A percentile compares a stretch with the other conserved stretches of the same genome.
Evolutionary conservation across 306 rosid genomes (phyloP).

Genomic region (Vigna angularis): DNA sequence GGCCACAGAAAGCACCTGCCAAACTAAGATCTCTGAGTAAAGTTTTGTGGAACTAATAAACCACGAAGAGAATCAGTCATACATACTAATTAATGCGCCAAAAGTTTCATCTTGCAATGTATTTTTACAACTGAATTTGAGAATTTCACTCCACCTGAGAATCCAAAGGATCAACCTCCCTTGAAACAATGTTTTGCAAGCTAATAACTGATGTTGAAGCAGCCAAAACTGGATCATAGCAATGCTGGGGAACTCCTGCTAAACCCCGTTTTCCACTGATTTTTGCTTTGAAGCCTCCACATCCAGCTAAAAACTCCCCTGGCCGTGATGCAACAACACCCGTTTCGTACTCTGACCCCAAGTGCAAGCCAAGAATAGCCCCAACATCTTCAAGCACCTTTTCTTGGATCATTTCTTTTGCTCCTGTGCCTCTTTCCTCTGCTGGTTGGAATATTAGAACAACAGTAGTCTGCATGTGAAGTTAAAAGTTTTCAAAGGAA

Average conservation of each 20-base stretch:
- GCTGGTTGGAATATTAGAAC: conserved; percentile 91
- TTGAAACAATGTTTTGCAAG: conserved; percentile 82
- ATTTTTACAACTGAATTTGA: conserved; percentile 1
- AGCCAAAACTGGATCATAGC: conserved; percentile 84
- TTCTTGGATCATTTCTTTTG: conserved; percentile 79
- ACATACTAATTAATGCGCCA: not conserved
- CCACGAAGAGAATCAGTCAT: conserved; percentile 14
- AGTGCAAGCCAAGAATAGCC: conserved; percentile 78
- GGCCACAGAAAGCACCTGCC: conserved; percentile 91
- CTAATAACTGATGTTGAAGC: conserved; percentile 81
- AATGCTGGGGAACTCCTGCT: conserved; percentile 72
- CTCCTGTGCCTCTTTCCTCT: conserved; percentile 83
- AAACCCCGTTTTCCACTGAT: conserved; percentile 81
- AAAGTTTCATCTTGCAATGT: not conserved
- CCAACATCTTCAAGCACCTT: conserved; percentile 78
- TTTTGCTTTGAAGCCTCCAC: conserved; percentile 94
- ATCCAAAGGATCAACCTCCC: conserved; percentile 88
- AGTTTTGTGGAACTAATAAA: conserved; percentile 5
- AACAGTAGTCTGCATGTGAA: conserved; percentile 68
- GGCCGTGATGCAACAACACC: conserved; percentile 83
- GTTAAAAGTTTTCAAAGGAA: conserved; percentile 15
- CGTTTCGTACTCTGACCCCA: conserved; percentile 49
- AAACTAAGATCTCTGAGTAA: conserved; percentile 24
- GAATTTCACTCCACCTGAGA: conserved; percentile 67
- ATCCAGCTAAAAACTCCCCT: conserved; percentile 86